Evolutionary conservation across 768 basidiomycete species (phyloP).

Genomic region (Suillus luteus): DNA sequence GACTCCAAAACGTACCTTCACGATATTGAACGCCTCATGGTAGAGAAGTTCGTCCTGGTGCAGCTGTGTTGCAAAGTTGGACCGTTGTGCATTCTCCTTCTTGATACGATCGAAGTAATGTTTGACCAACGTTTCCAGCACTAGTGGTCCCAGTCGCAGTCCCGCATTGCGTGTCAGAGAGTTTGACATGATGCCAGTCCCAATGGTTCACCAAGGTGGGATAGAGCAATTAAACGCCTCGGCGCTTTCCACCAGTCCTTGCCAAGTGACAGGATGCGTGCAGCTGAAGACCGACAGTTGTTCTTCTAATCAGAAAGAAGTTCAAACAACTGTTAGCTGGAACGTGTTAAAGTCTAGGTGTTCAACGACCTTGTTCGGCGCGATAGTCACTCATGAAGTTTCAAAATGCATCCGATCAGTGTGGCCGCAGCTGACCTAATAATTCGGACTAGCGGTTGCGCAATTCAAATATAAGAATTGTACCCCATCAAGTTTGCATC

Average conservation of each 20-base stretch:
- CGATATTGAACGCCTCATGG: conserved; percentile 75
- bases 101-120: conserved; percentile 77
- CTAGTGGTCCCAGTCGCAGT: conserved; percentile 67
- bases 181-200: conserved; percentile 39
- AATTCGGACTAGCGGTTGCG: too few species aligned
- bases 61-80: conserved; percentile 48
- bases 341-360: neutral
- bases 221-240: neutral
- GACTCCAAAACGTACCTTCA: conserved; percentile 52
- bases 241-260: neutral
- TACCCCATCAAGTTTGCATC: too few species aligned
- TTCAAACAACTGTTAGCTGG: neutral
- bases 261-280: neutral
- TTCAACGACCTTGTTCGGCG: neutral
- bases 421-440: neutral
- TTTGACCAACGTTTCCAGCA: conserved; percentile 78
- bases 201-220: neutral
- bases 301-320: neutral
- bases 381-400: neutral
- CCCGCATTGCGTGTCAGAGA: conserved; percentile 63
- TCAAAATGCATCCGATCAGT: neutral
- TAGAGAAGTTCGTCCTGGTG: conserved; percentile 78
- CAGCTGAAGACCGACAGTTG: neutral
- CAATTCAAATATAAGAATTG: too few species aligned
- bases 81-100: conserved; percentile 40